Conservation (phyloP, 805 yeast genomes). For the Pachysolen tannophilus region DNA sequence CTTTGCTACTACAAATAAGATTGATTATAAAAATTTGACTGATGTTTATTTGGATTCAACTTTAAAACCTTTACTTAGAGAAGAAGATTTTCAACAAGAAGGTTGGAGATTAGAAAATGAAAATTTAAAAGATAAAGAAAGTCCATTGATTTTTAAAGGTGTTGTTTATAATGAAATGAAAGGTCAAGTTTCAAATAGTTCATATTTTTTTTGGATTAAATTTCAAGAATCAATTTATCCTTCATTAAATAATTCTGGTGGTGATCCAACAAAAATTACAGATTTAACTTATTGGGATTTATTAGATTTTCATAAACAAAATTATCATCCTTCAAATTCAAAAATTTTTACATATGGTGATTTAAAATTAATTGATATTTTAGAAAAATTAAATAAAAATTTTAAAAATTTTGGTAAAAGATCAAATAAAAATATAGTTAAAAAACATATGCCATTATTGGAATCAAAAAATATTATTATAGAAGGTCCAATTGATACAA, state of each 20-base stretch:
- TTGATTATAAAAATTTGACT: slow-evolving; percentile 77
- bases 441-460: slow-evolving; percentile 38
- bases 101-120: slow-evolving; percentile 94
- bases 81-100: slow-evolving; percentile 85
- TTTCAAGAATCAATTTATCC: slow-evolving; percentile 83
- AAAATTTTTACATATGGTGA: slow-evolving; percentile 84
- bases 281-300: slow-evolving; percentile 67
- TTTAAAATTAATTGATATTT: slow-evolving; percentile 53
- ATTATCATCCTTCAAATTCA: slow-evolving; percentile 89
- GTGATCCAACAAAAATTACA: slow-evolving; percentile 82
- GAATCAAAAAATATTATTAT: slow-evolving; percentile 28
- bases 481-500: slow-evolving; percentile 79
- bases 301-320: slow-evolving; percentile 60
- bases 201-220: slow-evolving; percentile 77
- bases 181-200: slow-evolving; percentile 87
- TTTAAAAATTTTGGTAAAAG: slow-evolving; percentile 49
- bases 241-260: slow-evolving; percentile 83
- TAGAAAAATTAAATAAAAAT: slow-evolving; percentile 45
- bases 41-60: slow-evolving; percentile 86
- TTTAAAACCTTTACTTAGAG: slow-evolving; percentile 67
- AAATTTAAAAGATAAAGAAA: slow-evolving; percentile 41
- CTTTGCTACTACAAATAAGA: slow-evolving; percentile 84
- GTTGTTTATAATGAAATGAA: slow-evolving; percentile 98
- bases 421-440: slow-evolving; percentile 20
- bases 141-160: slow-evolving; percentile 78